phyloP scores from a whole-genome alignment of 192 early-diverging fungal genomes.

The Jimgerdemannia flammicorona region DNA sequence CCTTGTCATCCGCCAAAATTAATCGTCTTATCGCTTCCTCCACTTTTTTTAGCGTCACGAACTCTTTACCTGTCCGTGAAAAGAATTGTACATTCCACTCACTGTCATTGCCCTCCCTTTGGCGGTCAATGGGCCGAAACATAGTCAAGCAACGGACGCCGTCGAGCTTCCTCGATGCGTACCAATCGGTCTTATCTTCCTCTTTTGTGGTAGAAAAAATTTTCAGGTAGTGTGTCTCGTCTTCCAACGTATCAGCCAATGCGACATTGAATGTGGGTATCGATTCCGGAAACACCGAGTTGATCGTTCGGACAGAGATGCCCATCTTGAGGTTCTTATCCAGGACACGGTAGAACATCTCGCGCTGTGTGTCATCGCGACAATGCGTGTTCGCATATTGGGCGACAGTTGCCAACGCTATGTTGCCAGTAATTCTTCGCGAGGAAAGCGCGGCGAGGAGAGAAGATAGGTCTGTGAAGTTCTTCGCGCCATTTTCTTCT shows the following conservation, averaged over 20 bases:
- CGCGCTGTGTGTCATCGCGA: constrained; percentile 4
- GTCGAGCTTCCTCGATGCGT: constrained; percentile 46
- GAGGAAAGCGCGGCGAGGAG: constrained; percentile 19
- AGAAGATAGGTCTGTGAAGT: background rate
- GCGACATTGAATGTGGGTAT: constrained; percentile 16
- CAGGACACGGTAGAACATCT: constrained; percentile 26
- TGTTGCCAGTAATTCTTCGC: constrained; percentile 17
- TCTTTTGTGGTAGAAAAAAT: background rate
- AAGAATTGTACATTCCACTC: constrained; percentile 19
- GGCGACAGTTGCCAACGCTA: constrained; percentile 7
- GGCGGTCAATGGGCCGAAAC: constrained; percentile 13
- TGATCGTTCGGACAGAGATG: constrained; percentile 11
- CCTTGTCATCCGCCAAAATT: constrained; percentile 12
- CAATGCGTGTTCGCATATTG: constrained; percentile 14
- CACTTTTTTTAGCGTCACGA: constrained; percentile 23
- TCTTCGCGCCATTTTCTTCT: background rate
- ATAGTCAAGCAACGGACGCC: constrained; percentile 45
- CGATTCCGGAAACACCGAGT: constrained; percentile 11
- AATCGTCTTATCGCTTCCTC: constrained; percentile 5
- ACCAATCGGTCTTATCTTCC: constrained; percentile 20
- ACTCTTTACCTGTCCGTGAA: constrained; percentile 37
- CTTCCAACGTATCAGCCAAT: constrained; percentile 10
- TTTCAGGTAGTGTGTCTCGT: background rate
- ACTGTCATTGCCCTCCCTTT: background rate
- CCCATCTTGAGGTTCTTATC: constrained; percentile 34